Evolutionary conservation across 148 eudicot species (phyloP), one percentile per base, ranked within the genome.

Genomic region (Cornus suecica): DNA sequence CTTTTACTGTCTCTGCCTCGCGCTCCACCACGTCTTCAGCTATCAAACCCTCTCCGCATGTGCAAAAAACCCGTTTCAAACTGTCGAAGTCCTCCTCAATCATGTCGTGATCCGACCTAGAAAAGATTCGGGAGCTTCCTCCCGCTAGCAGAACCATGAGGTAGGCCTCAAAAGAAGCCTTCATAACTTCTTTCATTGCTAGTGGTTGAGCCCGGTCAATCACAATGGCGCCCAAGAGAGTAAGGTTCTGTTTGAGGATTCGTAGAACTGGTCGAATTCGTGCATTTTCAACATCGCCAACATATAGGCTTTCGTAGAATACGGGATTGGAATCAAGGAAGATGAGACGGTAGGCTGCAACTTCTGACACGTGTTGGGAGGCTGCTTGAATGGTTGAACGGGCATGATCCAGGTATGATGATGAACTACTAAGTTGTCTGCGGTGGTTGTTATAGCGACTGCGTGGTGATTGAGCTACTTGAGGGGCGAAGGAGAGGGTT

Each of bases 91-190:
- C 99, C 81, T 87, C 91, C 79, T 83, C 86, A 9, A 95, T 86
- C 89, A 88, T 85, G 56, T 80, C 78, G n/a, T 79, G 88, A 63
- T 95, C 99, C 1, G 79, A 13, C 81, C 86, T 81, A 0, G 31
- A 73, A 52, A 89, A 95, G 22, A 84, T 77, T 42, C 99, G 34
- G 0, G 86, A 81, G 69, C 88, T 75, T 28, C 99, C 99, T 7
- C 99, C 99, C 0, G 99, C 99, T 3, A 95, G 88, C 52, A 92
- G 68, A 61, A 95, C 91, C 91, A 86, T 89, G 13, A 92, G 85
- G 78, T 70, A 95, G n/a, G 90, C 91, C 75, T 92, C 97, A n/a
- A 92, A 95, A 6, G 92, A 74, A 1, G 99, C 99, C 74, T 78
- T 92, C 97, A 91, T 91, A 22, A 92, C 88, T 52, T 92, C 97